Conservation (phyloP, 2,329 filamentous ascomycete genomes). For the Neofusicoccum parvum region DNA sequence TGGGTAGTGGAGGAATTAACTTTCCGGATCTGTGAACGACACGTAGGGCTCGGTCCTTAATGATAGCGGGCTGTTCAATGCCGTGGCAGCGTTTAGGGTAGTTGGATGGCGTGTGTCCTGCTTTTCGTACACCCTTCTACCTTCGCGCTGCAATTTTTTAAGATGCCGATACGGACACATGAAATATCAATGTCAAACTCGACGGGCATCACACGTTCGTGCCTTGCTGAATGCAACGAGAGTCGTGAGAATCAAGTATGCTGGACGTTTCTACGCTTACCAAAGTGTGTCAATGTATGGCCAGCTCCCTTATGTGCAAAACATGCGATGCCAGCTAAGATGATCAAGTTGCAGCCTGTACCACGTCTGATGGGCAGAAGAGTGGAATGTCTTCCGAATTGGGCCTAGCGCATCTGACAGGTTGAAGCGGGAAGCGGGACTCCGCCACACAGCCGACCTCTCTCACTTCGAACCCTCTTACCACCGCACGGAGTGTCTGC, state of each 20-base stretch:
- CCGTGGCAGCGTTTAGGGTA: neutral
- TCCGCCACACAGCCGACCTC: conserved; percentile 9
- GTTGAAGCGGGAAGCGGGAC: neutral
- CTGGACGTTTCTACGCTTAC: too few species aligned
- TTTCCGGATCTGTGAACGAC: too few species aligned
- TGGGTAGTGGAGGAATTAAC: neutral
- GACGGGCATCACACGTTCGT: too few species aligned
- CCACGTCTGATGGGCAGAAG: neutral
- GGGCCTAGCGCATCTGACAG: conserved; percentile 7
- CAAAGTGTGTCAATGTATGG: too few species aligned
- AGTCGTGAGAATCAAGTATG: too few species aligned
- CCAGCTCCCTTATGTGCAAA: too few species aligned
- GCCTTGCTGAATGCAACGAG: too few species aligned
- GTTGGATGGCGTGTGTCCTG: neutral
- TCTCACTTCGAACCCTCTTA: conserved; percentile 1
- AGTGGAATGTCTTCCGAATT: neutral
- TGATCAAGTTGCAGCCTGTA: neutral
- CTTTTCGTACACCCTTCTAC: neutral
- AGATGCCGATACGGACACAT: neutral
- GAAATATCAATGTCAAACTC: neutral
- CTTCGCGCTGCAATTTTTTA: neutral
- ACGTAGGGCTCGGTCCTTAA: too few species aligned
- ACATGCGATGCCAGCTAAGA: too few species aligned
- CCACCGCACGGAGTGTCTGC: neutral
- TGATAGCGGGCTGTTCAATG: neutral